Evolutionary conservation across 73 alveolate species (phyloP), one percentile per base, ranked within the genome.

Genomic region (Paramecium sonneborni): DNA sequence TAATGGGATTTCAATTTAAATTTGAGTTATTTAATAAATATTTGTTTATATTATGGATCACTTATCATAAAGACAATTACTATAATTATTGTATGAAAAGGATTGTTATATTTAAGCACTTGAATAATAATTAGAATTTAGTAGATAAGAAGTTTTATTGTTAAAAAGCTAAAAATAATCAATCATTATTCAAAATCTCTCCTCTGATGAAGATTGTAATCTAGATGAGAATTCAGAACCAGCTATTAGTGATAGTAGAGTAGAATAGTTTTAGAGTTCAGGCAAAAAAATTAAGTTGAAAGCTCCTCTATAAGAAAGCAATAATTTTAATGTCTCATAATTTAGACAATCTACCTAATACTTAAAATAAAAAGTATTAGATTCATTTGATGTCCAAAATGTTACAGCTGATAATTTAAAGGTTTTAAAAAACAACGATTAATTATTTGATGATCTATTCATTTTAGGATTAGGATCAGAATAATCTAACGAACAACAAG

Each of bases 91-190:
- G 30, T 46, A 79, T 44, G 90, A 79, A 44, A 79, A 79, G 43
- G 90, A 79, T 44, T 79, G 90, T 79, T 79, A 79, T 34, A 79
- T 79, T 11, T 24, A 39, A 44, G 90, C 90, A 39, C 90, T 79
- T 79, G 90, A 79, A 44, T 24, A 79, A 24, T 44, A 79, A 34
- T 23, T 79, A 12, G 69, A 79, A 79, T 34, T 46, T 24, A 30
- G 55, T 79, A 23, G 72, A 23, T 7, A 72, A 35, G 86, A 72
- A 18, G 18, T 35, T 15, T 30, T 0, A 34, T 35, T 72, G 12
- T 38, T 72, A 5, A 72, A 38, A 72, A 62, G 84, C 14, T 6
- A 35, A 38, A 72, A 37, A 41, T 30, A 35, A 28, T 34, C 86
- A 34, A 52, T 52, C 2, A 34, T 72, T 72, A 37, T 35, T 72